Conservation (phyloP, 805 yeast species). For the Candida xyloterini region DNA sequence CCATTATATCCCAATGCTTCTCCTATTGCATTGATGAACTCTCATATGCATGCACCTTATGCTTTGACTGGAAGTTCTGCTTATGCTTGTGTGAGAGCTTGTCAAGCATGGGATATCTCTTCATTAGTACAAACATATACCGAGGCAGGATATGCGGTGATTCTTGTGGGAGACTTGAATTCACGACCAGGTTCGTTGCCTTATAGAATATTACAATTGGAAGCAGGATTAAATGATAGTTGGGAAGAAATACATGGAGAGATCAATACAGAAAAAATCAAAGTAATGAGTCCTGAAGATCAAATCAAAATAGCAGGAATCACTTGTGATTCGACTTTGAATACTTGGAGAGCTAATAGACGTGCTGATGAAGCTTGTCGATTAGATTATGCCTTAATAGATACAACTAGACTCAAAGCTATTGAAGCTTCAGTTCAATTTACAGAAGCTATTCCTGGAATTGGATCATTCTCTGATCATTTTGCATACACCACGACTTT, state of each 20-base stretch:
- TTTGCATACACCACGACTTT: constrained; percentile 68
- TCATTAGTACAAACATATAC: constrained; percentile 57
- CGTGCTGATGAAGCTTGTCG: constrained; percentile 73
- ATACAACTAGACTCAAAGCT: constrained; percentile 49
- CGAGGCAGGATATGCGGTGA: constrained; percentile 76
- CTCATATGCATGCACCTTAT: constrained; percentile 98
- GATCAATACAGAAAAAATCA: constrained; percentile 40
- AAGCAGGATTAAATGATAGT: constrained; percentile 71
- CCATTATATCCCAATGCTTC: constrained; percentile 45
- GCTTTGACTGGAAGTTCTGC: constrained; percentile 79
- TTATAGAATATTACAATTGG: constrained; percentile 63
- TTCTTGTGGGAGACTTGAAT: constrained; percentile 92
- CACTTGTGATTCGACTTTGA: constrained; percentile 84
- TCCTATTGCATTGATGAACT: constrained; percentile 76
- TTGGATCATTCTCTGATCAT: constrained; percentile 88
- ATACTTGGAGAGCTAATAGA: constrained; percentile 75
- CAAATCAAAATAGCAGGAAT: constrained; percentile 77
- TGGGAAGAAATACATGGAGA: constrained; percentile 71
- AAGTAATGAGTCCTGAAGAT: constrained; percentile 46
- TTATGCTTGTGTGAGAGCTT: constrained; percentile 83
- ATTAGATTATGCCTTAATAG: constrained; percentile 85
- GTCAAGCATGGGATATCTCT: constrained; percentile 96
- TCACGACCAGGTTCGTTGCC: constrained; percentile 86
- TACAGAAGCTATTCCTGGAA: constrained; percentile 60
- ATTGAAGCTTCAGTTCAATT: constrained; percentile 68